Base-by-base conservation (phyloP, 768 basidiomycete species). In the Tylopilus rubrobrunneus region DNA sequence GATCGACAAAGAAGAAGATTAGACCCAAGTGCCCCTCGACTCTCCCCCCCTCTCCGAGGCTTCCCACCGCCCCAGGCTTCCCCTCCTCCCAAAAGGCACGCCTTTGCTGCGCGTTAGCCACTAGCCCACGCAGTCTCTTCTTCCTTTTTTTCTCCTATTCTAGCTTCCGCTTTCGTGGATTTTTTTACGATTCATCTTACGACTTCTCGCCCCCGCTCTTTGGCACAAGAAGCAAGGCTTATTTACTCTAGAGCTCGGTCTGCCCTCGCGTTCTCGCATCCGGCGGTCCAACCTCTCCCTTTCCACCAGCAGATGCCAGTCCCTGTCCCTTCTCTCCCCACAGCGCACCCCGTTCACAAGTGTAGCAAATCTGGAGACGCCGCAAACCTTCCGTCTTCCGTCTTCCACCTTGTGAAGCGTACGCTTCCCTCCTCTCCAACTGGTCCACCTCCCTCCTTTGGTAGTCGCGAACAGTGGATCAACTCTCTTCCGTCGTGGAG, bases 101-200 rank as follows among this genome's bases (percentile, higher is more conserved):
- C 89, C 89, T 92, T 91, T 79, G 86, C 78, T 90, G 89, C 79
- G 89, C 89, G 89, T 92, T 78, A 76, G 87, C 87, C 89, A 81
- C 67, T 52, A 31, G 7, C 39, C 62, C 61, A 59, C 59, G 57
- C 62, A 59, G 64, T 64, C 59, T 66, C 60, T 60, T 66, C 58
- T 60, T 48, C 59, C 33, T 6, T 56, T 56, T 36, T 60, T 61
- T 5, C 66, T 62, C 67, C 67, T 70, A 67, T 65, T 65, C 63
- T 65, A 62, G 44, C 56, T 58, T 57, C 55, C 55, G 43, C 47
- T 43, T 54, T 53, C 62, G 52, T 62, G 57, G 29, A 47, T 58
- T 57, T 61, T 56, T 77, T 89, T 68, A 89, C 88, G 88, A 90
- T 79, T 65, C 73, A 68, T 72, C 64, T 82, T 78, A 90, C 89